These are phyloP conservation scores for Lactuca sativa DNA, from an alignment of 129 eudicot genomes.

Conservation along the genomic window DNA sequence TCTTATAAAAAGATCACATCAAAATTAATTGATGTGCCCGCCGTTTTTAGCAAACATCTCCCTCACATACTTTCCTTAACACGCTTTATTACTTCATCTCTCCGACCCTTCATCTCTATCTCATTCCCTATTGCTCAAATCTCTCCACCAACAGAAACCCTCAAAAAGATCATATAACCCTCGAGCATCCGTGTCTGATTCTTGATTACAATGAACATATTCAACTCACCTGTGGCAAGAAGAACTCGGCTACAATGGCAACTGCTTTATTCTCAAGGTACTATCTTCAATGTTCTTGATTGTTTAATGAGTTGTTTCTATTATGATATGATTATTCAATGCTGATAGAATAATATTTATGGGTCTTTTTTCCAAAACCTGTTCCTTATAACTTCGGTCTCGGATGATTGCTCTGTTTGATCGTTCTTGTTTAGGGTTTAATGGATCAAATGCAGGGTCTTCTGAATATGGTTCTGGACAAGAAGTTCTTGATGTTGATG, in stretches of 20 bases:
- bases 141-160: not conserved
- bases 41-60: not conserved
- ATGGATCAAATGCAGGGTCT: not conserved
- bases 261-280: slow-evolving; percentile 6
- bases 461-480: not conserved
- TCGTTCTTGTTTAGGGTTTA: not conserved
- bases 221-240: slow-evolving; percentile 18
- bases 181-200: not conserved
- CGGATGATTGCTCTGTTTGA: not conserved
- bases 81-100: not conserved
- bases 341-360: not conserved
- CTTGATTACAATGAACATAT: slow-evolving; percentile 2
- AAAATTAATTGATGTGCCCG: not conserved
- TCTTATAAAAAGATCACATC: not conserved
- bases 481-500: slow-evolving; percentile 16
- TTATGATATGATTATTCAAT: not conserved
- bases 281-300: not conserved
- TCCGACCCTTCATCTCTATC: not conserved
- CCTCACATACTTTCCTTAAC: not conserved
- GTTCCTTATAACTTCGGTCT: not conserved
- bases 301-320: not conserved
- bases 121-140: not conserved
- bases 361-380: not conserved
- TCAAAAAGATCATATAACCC: not conserved
- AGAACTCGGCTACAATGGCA: slow-evolving; percentile 27